Evolutionary conservation across 176 grass and related monocot genomes (phyloP), one percentile per base, ranked within the genome.

Genomic region (Cymbopogon citratus): DNA sequence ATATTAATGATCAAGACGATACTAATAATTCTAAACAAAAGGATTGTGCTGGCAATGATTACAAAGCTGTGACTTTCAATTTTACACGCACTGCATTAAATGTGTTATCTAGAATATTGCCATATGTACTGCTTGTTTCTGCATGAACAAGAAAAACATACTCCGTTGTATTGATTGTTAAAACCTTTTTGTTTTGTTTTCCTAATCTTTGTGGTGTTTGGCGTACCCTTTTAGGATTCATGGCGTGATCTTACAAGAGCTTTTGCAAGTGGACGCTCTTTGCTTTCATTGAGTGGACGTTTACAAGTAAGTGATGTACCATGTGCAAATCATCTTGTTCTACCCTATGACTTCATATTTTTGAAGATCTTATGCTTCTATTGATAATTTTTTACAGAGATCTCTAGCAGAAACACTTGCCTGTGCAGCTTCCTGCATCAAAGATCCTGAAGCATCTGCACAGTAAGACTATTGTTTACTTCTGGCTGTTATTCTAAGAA

Each of bases 381-480:
- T 86, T 79, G 78, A 33, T 51, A 41, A 63, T 65, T 81, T 6
- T 65, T 59, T 57, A 69, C 82, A 98, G 95, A 91, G 95, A 76
- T 92, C 95, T 88, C 92, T 98, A 84, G 90, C 95, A 74, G 92
- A 98, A 86, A 98, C 90, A 85, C 92, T 98, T 85, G 87, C 91
- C 36, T 91, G 88, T 90, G 90, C 92, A 88, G 95, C 92, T 73
- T 91, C 90, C 77, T 89, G 88, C 87, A 85, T 93, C 75, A 95
- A 98, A 87, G 95, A 95, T 93, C 85, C 87, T 73, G 92, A 98
- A 81, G 76, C 84, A 39, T 93, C 92, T 71, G 85, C 83, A 66
- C 95, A 93, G 95, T 98, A 88, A 91, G 92, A 75, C 80, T 75
- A 85, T 76, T 85, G 74, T 65, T 51, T 40, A 38, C 83, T 90